A percentile compares a stretch with the other conserved stretches of the same genome.
Conservation (phyloP, 208 protist species). For the Novymonas esmeraldas region DNA sequence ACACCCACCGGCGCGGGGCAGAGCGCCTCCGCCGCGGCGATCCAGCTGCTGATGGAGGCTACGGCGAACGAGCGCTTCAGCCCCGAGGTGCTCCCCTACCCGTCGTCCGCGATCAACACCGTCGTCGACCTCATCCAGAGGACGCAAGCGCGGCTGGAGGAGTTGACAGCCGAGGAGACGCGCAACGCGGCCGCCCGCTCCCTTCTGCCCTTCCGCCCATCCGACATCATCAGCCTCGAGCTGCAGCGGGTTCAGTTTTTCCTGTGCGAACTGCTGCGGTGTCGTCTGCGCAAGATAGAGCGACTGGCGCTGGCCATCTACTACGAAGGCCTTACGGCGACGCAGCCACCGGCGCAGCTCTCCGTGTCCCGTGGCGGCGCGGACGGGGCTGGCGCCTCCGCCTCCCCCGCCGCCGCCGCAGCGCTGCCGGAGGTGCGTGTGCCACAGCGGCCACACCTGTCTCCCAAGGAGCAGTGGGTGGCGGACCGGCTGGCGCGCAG, state of each 20-base stretch:
- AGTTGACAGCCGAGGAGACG: constrained; percentile 55
- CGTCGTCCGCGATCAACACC: constrained; percentile 47
- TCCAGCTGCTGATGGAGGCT: constrained; percentile 68
- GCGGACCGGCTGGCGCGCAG: constrained; percentile 72
- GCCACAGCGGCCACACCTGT: constrained; percentile 58
- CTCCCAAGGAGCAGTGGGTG: constrained; percentile 67
- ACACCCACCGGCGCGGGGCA: not conserved
- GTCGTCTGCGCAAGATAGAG: constrained; percentile 85
- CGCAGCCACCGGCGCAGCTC: constrained; percentile 16
- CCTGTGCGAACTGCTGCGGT: constrained; percentile 79
- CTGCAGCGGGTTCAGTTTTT: constrained; percentile 86
- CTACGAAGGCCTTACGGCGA: constrained; percentile 60
- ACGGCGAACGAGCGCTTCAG: constrained; percentile 80
- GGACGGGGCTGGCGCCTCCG: not conserved
- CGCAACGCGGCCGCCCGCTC: constrained; percentile 36
- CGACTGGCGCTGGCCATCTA: constrained; percentile 59
- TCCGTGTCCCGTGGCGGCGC: not conserved
- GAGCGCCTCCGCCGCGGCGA: constrained; percentile 9
- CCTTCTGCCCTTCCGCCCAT: constrained; percentile 79
- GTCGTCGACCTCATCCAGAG: constrained; percentile 47
- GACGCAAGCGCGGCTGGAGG: constrained; percentile 41
- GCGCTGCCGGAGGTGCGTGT: constrained; percentile 35
- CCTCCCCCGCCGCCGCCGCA: not conserved
- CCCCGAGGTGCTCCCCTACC: constrained; percentile 85
- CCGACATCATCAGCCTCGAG: constrained; percentile 77